A percentile compares a stretch with the other conserved stretches of the same genome.
Conservation (phyloP, 2,329 filamentous ascomycete genomes). For the Cladosporium oxysporum region DNA sequence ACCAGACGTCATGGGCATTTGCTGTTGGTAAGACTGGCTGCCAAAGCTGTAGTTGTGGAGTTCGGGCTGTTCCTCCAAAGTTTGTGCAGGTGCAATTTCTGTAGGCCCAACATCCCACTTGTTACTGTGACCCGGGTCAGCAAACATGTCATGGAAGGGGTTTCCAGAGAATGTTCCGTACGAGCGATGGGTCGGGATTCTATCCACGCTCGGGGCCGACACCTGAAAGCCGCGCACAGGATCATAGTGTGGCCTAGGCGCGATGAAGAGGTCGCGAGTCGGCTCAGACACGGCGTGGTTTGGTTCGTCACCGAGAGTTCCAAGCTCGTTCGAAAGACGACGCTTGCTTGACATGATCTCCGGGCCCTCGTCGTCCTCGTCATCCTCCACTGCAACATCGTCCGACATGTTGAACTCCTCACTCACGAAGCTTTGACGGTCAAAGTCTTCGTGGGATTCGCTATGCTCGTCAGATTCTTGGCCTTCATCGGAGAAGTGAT, state of each 20-base stretch:
- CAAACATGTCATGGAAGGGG: constrained; percentile 15
- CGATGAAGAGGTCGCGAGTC: constrained; percentile 20
- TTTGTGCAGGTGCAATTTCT: neutral
- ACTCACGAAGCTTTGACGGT: neutral
- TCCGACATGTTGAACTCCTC: constrained; percentile 6
- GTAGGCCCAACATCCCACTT: constrained; percentile 11
- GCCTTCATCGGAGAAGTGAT: neutral
- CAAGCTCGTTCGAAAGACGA: constrained; percentile 25
- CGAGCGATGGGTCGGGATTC: constrained; percentile 8
- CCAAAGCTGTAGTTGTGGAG: neutral
- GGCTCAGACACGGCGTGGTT: neutral
- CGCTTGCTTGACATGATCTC: constrained; percentile 27
- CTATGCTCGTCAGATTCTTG: constrained; percentile 2
- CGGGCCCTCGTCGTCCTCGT: constrained; percentile 25
- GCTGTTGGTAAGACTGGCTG: neutral
- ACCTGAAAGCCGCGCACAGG: constrained; percentile 30
- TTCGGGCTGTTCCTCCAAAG: neutral
- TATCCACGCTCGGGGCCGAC: neutral
- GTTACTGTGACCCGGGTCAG: constrained; percentile 18
- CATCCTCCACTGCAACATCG: constrained; percentile 22
- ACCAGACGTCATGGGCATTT: neutral
- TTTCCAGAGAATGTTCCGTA: constrained; percentile 15
- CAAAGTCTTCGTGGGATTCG: neutral
- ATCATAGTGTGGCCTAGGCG: constrained; percentile 30
- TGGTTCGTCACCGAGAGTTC: constrained; percentile 15